Base-by-base conservation (phyloP, 2,329 filamentous ascomycete species). In the Alternaria arborescens region DNA sequence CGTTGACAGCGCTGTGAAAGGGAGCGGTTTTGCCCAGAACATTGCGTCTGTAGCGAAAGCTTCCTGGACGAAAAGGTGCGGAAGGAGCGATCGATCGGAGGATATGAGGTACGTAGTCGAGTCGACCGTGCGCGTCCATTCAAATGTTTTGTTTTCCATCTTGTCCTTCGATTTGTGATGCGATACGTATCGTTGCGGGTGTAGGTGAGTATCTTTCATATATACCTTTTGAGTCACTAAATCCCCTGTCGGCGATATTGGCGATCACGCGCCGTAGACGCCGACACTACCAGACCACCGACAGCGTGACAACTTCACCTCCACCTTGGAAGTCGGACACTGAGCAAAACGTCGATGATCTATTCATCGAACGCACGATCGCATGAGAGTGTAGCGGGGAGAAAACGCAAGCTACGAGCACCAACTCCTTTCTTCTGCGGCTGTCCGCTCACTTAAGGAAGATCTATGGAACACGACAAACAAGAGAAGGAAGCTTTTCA, bases 11-110 rank as follows among this genome's bases (percentile, higher is more conserved):
- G 60, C 48, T 1, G 64, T 62, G 3, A 61, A 53, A 0, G 71
- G 57, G 8, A 75, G 60, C 0, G 74, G 67, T 20, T 69, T 64
- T 11, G 77, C 67, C 76, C 75, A 79, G 63, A 69, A 75, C 65
- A 77, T 66, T 20, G 62, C 71, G 5, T 70, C 57, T 20, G 61
- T 66, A n/a, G 59, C 72, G 24, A 74, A 76, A 20, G 68, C 70
- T 30, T 70, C 55, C 24, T 78, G 71, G 14, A 77, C 64, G 55
- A 79, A 77, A 8, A 60, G 52, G 46, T 69, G 67, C 6, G 73
- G 68, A 46, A 77, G 66, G 14, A 78, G 65, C 28, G 55, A 55
- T 30, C 53, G 64, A 24, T 69, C 62, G 16, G 71, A 76, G 7
- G 73, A 77, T 42, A 78, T 66, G 55, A 76, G 58, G 34, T 69